Evolutionary conservation across 257 asterid species (phyloP), one percentile per base, ranked within the genome.

Genomic region (Capsicum chinense): DNA sequence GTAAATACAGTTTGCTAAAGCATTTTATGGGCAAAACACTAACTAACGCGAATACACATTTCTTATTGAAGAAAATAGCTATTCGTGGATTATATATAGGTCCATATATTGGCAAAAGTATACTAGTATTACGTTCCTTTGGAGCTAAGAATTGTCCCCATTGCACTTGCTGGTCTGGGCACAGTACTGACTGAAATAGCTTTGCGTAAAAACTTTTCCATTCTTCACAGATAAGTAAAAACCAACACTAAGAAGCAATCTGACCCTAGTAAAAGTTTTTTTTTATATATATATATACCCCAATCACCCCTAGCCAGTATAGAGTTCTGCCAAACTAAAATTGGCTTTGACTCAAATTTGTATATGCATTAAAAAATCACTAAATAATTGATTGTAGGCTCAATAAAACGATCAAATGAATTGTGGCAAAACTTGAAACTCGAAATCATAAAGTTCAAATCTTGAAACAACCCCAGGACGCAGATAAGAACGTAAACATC

Each of bases 121-220:
- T 68, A 14, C 76, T 68, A 68, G 52, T 52, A 74, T 76, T 52
- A 76, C 81, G 14, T 76, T 76, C 63, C 81, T 76, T 76, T 76
- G 63, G 63, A 76, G 81, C 52, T 76, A 76, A 76, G 81, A 76
- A 47, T 76, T 76, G 63, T 44, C 35, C 37, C 63, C 42, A 3
- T 63, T 63, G 44, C n/a, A 64, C 26, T 74, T 74, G 57, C 57
- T 66, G 48, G 48, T 64, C 42, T 21, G 37, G 4, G 7, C 69
- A 21, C 42, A 21, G 26, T 19, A 13, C 33, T 1, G 33, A 17
- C 58, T 48, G 3, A 50, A 48, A 74, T 50, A 76, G 42, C 81
- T 52, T 76, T 76, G 81, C 81, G 48, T 76, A 76, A 76, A 76
- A 56, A 52, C 81, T 52, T 76, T 76, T 76, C n/a, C 26, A 52